Evolutionary conservation across 257 asterid genomes (phyloP).

Genomic region (Leptodermis oblonga): DNA sequence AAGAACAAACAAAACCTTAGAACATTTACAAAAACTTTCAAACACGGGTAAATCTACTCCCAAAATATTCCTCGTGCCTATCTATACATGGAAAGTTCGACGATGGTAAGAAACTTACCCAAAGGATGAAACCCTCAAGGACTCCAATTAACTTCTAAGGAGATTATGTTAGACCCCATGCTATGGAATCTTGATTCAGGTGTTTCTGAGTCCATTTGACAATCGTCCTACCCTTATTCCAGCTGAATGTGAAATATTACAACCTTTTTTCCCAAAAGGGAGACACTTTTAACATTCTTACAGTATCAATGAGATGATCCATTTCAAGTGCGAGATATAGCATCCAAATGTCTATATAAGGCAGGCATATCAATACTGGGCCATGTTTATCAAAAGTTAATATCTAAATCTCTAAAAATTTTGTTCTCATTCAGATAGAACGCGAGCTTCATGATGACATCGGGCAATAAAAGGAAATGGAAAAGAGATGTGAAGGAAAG

Average conservation of each 20-base stretch:
- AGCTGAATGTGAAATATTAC: not conserved
- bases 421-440: not conserved
- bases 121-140: not conserved
- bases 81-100: not conserved
- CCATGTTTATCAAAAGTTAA: not conserved
- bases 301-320: not conserved
- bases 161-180: not conserved
- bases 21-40: not conserved
- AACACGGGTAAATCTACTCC: not conserved
- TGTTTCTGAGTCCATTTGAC: not conserved
- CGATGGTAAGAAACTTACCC: not conserved
- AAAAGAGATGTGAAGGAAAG: constrained; percentile 4
- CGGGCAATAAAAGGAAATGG: not conserved
- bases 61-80: not conserved
- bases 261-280: not conserved
- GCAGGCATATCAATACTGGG: not conserved
- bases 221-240: not conserved
- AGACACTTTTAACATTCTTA: not conserved
- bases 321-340: not conserved
- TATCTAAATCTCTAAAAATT: not conserved
- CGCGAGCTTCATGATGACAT: not conserved
- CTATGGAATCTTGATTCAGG: not conserved
- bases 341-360: not conserved
- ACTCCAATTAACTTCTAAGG: not conserved
- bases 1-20: not conserved